Evolutionary conservation across 139 green algal species (phyloP), one percentile per base, ranked within the genome.

Genomic region (Haematococcus sp.): DNA sequence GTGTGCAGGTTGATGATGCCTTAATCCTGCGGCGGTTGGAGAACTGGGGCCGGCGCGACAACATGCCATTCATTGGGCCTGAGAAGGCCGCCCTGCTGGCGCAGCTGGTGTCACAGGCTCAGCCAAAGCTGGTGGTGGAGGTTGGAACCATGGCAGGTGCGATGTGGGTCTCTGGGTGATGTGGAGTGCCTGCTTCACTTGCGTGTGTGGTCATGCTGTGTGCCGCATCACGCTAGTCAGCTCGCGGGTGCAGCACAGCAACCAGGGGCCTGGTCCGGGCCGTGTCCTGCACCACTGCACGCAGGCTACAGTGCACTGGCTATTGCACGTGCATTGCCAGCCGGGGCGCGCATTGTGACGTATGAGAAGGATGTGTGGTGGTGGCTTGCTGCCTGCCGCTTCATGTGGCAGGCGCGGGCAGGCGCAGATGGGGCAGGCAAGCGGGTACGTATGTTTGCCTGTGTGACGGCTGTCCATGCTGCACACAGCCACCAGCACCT

Each of bases 21-120:
- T 91, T 86, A 86, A 91, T 93, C 40, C n/a, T 89, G 22, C 64
- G 86, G 44, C 59, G 84, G 9, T 66, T 93, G 33, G 86, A 93
- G 77, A 76, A 78, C 19, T 93, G 86, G 86, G 88, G 84, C 15
- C 63, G 56, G 40, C 52, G 71, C n/a, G 88, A 93, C 52, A 40
- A 63, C 30, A 87, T 93, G 82, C 88, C 88, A 0, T 86, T 90
- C 70, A 33, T 91, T 3, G 88, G 88, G 0, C 88, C 84, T 3
- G 56, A 85, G 44, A 93, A 93, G 77, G 86, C 76, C 0, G 74
- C 74, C 4, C 68, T 91, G 3, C 74, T 93, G 75, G 76, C 84
- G 72, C 54, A 75, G 49, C 76, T 90, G 40, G 77, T 93, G 27
- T 3, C 19, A 15, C 64, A 88, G 33, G 40, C 71, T 23, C 25